Percentiles rank a stretch among this genome's conserved stretches.
Conservation (phyloP, 1,139 yeast species). For the Yamadazyma mexicana region DNA sequence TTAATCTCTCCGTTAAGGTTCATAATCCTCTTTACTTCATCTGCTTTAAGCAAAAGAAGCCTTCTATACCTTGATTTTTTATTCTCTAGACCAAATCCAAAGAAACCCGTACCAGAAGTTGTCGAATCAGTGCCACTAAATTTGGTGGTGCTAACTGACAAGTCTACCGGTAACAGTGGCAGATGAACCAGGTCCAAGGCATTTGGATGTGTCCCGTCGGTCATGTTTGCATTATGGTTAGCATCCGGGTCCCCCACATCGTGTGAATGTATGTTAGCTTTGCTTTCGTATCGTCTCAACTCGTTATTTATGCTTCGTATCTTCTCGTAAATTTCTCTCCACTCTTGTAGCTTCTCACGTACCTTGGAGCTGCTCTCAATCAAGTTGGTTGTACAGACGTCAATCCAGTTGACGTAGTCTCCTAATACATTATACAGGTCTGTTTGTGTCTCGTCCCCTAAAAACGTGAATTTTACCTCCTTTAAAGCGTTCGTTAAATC, state of each 20-base stretch:
- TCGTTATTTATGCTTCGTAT: slow-evolving; percentile 34
- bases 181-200: neutral
- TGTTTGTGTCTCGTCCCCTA: slow-evolving; percentile 14
- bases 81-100: slow-evolving; percentile 38
- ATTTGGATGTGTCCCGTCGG: neutral
- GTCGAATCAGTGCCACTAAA: neutral
- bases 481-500: slow-evolving; percentile 8
- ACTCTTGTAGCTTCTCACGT: slow-evolving; percentile 39
- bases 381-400: slow-evolving; percentile 35
- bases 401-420: slow-evolving; percentile 30
- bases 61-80: slow-evolving; percentile 35
- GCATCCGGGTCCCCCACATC: slow-evolving; percentile 3
- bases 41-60: slow-evolving; percentile 30
- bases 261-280: slow-evolving; percentile 11
- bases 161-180: slow-evolving; percentile 2
- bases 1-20: slow-evolving; percentile 39
- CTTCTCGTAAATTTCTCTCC: slow-evolving; percentile 48
- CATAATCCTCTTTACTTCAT: slow-evolving; percentile 34
- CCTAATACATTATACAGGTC: slow-evolving; percentile 20
- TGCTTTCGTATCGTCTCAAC: slow-evolving; percentile 26
- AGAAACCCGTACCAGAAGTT: slow-evolving; percentile 19
- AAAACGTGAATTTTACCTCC: slow-evolving; percentile 10
- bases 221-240: neutral
- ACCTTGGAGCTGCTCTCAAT: slow-evolving; percentile 38
- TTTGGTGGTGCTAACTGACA: neutral